Evolutionary conservation across 1,284 basidiomycete genomes (phyloP), one percentile per base, ranked within the genome.

Genomic region (Moesziomyces sp.): DNA sequence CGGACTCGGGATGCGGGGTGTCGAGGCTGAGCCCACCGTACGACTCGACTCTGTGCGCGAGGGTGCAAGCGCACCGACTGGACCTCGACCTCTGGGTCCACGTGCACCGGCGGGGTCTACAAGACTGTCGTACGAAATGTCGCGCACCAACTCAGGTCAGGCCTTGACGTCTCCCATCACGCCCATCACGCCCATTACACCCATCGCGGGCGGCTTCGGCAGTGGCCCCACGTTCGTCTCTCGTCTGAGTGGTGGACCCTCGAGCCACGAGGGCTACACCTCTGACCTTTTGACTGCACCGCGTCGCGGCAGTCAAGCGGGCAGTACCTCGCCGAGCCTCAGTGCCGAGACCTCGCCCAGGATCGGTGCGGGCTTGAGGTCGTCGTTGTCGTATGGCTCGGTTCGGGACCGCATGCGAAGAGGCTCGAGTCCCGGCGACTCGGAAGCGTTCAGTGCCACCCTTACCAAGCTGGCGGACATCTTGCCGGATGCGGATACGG

Each of bases 401-500:
- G 69, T 76, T 0, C 19, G 73, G 0, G 73, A 76, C 10, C 46
- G 58, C 2, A 71, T 71, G 16, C 46, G 72, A 7, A 24, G 72
- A 1, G 57, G 53, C 1, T 56, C 54, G 14, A 54, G 23, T n/a
- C 52, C 68, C 3, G 14, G 42, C 10, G 61, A 65, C 0, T 52
- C 74, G 18, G 63, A 63, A 14, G 55, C 57, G 3, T 78, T 80
- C 53, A 43, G 49, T 13, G 50, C 66, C 38, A 68, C 74, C 14
- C 52, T 81, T 21, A 54, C 33, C 26, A 77, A 78, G 57, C 43
- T 81, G 21, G 60, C 55, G 14, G 79, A 81, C 52, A 71, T 81
- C n/a, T 45, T 81, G 26, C 79, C 77, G 1, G 78, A 81, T 52
- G 79, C 74, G 1, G 79, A 81, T 40, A 35, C 44, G 21, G 42